Evolutionary conservation across 345 rosid genomes (phyloP).

Genomic region (Lenwebbia sp.): DNA sequence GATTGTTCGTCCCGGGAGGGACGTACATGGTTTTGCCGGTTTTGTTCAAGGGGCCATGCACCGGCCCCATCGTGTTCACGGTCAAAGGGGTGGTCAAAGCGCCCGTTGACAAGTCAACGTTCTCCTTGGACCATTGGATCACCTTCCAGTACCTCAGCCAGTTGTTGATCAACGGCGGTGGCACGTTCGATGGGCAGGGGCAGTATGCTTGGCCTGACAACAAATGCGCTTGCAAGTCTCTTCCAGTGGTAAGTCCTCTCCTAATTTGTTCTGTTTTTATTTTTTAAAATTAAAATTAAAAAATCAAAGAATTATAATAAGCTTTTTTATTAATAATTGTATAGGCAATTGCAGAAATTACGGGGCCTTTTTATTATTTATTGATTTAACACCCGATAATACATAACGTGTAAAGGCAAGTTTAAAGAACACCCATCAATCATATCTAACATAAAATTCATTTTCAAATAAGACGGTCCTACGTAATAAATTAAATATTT

Average conservation of each 20-base stretch:
- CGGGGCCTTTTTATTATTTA: neutral
- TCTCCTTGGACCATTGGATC: slow-evolving; percentile 6
- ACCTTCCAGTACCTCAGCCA: slow-evolving; percentile 4
- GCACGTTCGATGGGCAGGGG: slow-evolving; percentile 23
- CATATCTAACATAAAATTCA: neutral
- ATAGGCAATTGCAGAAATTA: neutral
- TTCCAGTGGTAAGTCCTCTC: slow-evolving; percentile 10
- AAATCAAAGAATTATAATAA: neutral
- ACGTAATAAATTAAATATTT: neutral
- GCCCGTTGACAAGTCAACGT: neutral
- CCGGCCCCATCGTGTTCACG: neutral
- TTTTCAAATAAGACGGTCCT: neutral
- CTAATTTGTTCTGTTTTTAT: neutral
- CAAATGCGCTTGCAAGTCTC: slow-evolving; percentile 10
- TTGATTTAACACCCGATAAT: neutral
- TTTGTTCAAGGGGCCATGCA: slow-evolving; percentile 21
- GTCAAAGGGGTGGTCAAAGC: slow-evolving; percentile 11
- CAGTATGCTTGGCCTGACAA: slow-evolving; percentile 13
- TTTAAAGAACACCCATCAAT: neutral
- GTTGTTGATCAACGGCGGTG: slow-evolving; percentile 13
- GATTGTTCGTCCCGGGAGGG: slow-evolving; percentile 12
- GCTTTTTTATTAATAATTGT: too few relatives aligned
- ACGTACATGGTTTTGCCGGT: neutral
- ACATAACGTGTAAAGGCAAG: neutral
- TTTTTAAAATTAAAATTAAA: neutral